Base-by-base conservation (phyloP, 139 green algal species). In the Trebouxia sp. region DNA sequence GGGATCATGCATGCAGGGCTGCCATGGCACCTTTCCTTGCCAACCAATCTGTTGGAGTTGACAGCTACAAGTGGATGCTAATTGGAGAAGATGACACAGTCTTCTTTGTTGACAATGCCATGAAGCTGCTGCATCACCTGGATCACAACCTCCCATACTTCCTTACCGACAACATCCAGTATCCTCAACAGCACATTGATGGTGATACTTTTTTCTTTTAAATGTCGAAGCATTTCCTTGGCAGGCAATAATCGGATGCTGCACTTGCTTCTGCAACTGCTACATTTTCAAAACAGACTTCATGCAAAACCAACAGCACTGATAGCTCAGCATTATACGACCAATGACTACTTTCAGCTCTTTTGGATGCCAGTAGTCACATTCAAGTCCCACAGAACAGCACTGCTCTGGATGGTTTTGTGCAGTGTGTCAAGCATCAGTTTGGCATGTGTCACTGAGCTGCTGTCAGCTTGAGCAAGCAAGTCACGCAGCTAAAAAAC, bases 61-160 rank as follows among this genome's bases (percentile, higher is more conserved):
- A 79, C 72, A 79, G 22, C 47, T 79, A 79, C 45, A 79, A 79
- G 32, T 79, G 72, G 72, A 43, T 79, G 11, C 28, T 79, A 30
- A 48, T 65, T 47, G 72, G 72, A 22, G 72, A 79, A 45, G 72
- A 79, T 30, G 72, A 79, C 47, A 79, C 72, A 30, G 47, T 79
- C 47, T 79, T 79, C 72, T 65, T 79, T 30, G 30, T 66, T 26
- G 47, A 65, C 10, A 79, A 79, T 47, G 47, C 45, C n/a, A 30
- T 79, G n/a, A 79, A 66, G 45, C 1, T 79, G 42, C 32, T 79
- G 45, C 30, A 58, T 28, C 45, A 79, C 14, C 12, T 79, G 72
- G 72, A 79, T 14, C 45, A 41, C 47, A 66, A 79, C 12, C 30
- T 79, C 28, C 72, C 72, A 6, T 79, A 79, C 47, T 48, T 79